A percentile compares a stretch with the other conserved stretches of the same genome.
phyloP scores from a whole-genome alignment of 2,329 filamentous ascomycete species.

The Sporothrix mexicana region DNA sequence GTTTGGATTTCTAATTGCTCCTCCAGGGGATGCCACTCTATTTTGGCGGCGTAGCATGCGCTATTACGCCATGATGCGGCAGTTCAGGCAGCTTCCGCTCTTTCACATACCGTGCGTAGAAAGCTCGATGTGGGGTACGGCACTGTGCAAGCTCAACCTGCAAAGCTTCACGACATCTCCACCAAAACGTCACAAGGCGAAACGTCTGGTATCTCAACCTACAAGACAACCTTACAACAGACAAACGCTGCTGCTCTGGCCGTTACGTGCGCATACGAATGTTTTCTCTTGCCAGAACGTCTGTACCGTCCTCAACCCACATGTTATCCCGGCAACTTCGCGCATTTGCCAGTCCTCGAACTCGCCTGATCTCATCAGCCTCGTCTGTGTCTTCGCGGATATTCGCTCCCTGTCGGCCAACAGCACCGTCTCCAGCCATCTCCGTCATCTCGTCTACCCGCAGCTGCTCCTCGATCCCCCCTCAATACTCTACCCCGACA shows the following conservation, averaged over 20 bases:
- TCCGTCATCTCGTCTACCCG: background rate
- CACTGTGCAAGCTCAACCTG: conserved; percentile 23
- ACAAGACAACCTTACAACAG: background rate
- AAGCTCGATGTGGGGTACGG: conserved; percentile 3
- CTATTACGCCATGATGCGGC: conserved; percentile 16
- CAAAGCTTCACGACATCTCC: conserved; percentile 4
- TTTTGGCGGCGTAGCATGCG: conserved; percentile 2
- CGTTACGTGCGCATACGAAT: background rate
- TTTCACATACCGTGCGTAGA: background rate
- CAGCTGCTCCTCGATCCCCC: background rate
- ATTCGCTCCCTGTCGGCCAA: background rate
- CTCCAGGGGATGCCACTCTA: conserved; percentile 8
- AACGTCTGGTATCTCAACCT: background rate
- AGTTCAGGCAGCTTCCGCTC: too few relatives aligned
- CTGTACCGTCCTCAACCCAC: background rate
- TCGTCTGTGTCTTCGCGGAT: background rate
- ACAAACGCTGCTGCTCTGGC: background rate
- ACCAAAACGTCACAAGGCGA: background rate
- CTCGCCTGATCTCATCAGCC: background rate
- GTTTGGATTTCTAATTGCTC: conserved; percentile 6
- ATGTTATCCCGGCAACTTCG: background rate
- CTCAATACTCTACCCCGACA: background rate
- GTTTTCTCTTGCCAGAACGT: background rate
- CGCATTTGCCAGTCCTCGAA: background rate
- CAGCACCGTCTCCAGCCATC: background rate